These are phyloP conservation scores for Argentina anserina DNA, from an alignment of 306 rosid genomes.

Conservation along the genomic window DNA sequence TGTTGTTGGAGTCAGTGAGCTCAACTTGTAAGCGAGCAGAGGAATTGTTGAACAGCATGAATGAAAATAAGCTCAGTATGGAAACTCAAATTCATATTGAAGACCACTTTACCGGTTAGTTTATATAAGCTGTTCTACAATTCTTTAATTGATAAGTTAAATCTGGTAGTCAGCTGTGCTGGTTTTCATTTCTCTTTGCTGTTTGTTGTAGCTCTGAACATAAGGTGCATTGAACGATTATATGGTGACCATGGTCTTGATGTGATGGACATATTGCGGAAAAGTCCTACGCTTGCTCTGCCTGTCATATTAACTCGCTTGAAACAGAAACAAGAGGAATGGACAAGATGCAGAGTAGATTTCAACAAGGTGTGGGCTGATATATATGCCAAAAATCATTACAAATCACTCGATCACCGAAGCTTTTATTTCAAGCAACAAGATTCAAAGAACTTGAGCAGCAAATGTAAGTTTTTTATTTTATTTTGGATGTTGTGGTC, in stretches of 20 bases:
- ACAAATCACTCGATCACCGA: slow-evolving; percentile 96
- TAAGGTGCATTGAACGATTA: slow-evolving; percentile 95
- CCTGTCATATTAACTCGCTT: slow-evolving; percentile 88
- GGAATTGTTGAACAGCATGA: slow-evolving; percentile 65
- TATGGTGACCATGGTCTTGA: slow-evolving; percentile 99
- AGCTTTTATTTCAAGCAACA: slow-evolving; percentile 99
- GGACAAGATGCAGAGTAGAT: slow-evolving; percentile 88
- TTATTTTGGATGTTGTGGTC: slow-evolving; percentile 4
- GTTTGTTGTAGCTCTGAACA: slow-evolving; percentile 62
- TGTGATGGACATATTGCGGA: slow-evolving; percentile 84
- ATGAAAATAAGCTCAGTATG: slow-evolving; percentile 52
- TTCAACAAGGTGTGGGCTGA: slow-evolving; percentile 99
- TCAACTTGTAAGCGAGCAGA: slow-evolving; percentile 80
- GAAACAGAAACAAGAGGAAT: slow-evolving; percentile 98
- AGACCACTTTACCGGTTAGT: slow-evolving; percentile 85
- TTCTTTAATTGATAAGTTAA: background rate
- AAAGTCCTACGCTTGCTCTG: slow-evolving; percentile 69
- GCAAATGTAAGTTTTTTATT: slow-evolving; percentile 68
- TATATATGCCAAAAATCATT: slow-evolving; percentile 88
- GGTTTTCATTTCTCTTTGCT: background rate
- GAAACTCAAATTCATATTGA: slow-evolving; percentile 60
- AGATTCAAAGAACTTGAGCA: slow-evolving; percentile 91
- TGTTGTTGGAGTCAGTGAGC: slow-evolving; percentile 94
- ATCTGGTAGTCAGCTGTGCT: slow-evolving; percentile 11
- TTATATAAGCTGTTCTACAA: slow-evolving; percentile 10